A percentile compares a stretch with the other conserved stretches of the same genome.
Conservation (phyloP, 106 monocot genomes). For the Dendrobium catenatum region DNA sequence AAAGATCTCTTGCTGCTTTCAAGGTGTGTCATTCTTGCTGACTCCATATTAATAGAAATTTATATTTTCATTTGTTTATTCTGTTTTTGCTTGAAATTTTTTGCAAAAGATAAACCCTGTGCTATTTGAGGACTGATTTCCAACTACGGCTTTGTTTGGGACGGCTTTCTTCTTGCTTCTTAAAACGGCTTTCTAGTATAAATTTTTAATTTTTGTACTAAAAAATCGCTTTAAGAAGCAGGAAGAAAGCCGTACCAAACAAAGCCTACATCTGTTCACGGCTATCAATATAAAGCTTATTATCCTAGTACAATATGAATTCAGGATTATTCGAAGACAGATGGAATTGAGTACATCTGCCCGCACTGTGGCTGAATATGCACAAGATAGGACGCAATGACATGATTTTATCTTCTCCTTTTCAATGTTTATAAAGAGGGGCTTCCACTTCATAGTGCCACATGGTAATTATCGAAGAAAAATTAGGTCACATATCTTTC, state of each 20-base stretch:
- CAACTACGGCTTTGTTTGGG: background rate
- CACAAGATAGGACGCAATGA: background rate
- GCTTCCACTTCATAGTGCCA: background rate
- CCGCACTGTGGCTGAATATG: background rate
- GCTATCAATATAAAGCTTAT: background rate
- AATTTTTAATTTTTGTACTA: too few species aligned
- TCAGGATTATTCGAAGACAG: constrained; percentile 1
- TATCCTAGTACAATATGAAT: background rate
- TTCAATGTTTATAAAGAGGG: background rate
- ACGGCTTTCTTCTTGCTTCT: too few species aligned
- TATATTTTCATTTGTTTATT: background rate
- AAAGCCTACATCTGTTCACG: background rate
- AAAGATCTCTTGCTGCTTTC: constrained; percentile 52
- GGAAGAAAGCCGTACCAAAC: too few species aligned
- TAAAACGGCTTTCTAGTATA: too few species aligned
- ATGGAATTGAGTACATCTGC: background rate
- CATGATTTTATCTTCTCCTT: background rate
- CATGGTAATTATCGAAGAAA: background rate
- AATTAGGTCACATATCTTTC: background rate
- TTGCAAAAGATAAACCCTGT: background rate
- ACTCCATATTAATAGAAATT: background rate
- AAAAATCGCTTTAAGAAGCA: too few species aligned
- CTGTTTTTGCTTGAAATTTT: background rate
- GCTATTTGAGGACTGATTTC: background rate
- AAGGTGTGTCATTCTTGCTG: constrained; percentile 29